Evolutionary conservation across 768 basidiomycete genomes (phyloP).

Genomic region (Xanthoconium stramineum): DNA sequence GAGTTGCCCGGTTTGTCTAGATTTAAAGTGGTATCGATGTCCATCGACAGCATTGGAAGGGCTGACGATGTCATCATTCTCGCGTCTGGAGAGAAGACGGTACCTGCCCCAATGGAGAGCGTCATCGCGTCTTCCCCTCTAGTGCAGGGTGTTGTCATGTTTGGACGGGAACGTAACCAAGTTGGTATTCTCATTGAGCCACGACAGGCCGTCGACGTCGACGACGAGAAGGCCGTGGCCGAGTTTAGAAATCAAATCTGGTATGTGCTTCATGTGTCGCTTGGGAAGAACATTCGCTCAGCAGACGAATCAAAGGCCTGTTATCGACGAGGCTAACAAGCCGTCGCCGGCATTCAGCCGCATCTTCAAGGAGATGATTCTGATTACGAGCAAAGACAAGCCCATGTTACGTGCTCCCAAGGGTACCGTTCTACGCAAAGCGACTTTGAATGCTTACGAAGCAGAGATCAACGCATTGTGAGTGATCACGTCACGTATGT

Average conservation of each 20-base stretch:
- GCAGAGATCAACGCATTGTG: too few species aligned
- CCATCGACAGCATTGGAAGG: conserved; percentile 33
- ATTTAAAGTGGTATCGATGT: too few species aligned
- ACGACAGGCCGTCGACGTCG: conserved; percentile 5
- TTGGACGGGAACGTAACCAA: conserved; percentile 28
- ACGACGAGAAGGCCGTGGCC: conserved; percentile 1
- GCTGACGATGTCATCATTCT: conserved; percentile 32
- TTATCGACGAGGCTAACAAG: conserved; percentile 40
- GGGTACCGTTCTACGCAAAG: too few species aligned
- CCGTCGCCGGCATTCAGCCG: conserved; percentile 38
- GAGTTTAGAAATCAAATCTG: conserved; percentile 22
- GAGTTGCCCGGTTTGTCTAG: not conserved
- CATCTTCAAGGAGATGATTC: conserved; percentile 52
- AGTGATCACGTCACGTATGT: too few species aligned
- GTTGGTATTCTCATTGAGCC: conserved; percentile 33
- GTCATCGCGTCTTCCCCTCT: conserved; percentile 15
- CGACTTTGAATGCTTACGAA: too few species aligned
- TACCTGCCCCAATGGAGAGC: conserved; percentile 31
- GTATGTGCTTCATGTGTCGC: conserved; percentile 7
- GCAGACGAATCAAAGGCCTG: conserved; percentile 24
- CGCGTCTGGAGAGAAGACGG: conserved; percentile 32
- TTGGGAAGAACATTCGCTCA: not conserved
- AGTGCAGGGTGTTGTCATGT: conserved; percentile 26
- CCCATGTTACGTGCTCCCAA: conserved; percentile 27
- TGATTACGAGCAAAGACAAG: conserved; percentile 37